These are phyloP conservation scores for Colletotrichum brevisporum DNA, from an alignment of 2,329 filamentous ascomycete species.

Conservation along the genomic window DNA sequence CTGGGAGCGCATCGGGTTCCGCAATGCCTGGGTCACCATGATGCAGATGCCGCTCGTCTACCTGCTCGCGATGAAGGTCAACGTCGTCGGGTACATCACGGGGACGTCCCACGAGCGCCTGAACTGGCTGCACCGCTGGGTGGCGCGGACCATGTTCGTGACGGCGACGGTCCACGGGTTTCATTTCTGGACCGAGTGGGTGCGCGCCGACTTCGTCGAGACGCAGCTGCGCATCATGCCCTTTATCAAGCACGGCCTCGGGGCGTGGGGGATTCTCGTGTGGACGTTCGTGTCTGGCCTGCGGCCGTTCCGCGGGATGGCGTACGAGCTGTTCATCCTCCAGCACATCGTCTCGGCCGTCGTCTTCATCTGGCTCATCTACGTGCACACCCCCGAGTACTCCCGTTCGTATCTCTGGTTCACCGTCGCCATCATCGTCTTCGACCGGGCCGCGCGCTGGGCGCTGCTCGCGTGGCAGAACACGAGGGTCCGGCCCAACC, in stretches of 20 bases:
- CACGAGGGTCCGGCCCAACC: slow-evolving; percentile 57
- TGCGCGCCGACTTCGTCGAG: slow-evolving; percentile 69
- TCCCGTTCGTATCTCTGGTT: slow-evolving; percentile 77
- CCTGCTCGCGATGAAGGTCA: slow-evolving; percentile 72
- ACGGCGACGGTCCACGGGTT: slow-evolving; percentile 79
- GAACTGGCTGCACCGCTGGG: slow-evolving; percentile 83
- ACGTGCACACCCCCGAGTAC: slow-evolving; percentile 72
- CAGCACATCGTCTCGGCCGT: slow-evolving; percentile 76
- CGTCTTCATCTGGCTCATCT: slow-evolving; percentile 74
- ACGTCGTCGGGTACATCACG: slow-evolving; percentile 70
- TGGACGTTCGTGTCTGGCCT: slow-evolving; percentile 77
- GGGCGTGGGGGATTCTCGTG: slow-evolving; percentile 74
- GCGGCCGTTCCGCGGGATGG: slow-evolving; percentile 74
- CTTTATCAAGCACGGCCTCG: slow-evolving; percentile 71
- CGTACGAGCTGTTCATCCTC: slow-evolving; percentile 78
- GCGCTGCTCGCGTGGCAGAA: slow-evolving; percentile 67
- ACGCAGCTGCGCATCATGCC: slow-evolving; percentile 71
- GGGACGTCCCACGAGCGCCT: slow-evolving; percentile 78
- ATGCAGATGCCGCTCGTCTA: slow-evolving; percentile 76
- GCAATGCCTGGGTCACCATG: slow-evolving; percentile 76
- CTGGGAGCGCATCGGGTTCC: slow-evolving; percentile 76
- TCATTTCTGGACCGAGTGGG: slow-evolving; percentile 78
- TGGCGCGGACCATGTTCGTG: slow-evolving; percentile 77
- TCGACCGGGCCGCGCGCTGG: slow-evolving; percentile 72
- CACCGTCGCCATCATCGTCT: slow-evolving; percentile 71